Evolutionary conservation across 352 stramenopile species (phyloP), one percentile per base, ranked within the genome.

Genomic region (Globisporangium alternatum): DNA sequence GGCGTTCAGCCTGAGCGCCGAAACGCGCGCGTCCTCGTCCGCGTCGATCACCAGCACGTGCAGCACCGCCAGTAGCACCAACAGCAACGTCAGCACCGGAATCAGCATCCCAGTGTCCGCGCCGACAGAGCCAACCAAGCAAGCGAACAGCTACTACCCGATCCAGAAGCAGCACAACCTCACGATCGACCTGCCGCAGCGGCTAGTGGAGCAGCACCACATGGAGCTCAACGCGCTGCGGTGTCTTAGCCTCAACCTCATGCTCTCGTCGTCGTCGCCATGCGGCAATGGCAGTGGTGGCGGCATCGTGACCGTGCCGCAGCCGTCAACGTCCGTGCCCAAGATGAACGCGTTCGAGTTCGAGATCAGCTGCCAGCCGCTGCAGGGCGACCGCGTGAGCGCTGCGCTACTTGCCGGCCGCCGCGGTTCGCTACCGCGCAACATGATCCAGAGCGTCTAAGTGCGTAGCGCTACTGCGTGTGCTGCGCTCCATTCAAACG

Each of bases 231-330:
- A 80, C 59, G 74, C 76, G 49, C 68, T 85, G 62, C 60, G 76
- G 62, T 82, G 76, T 79, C 65, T 85, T 28, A 79, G 72, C 21
- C 72, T 85, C 62, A 85, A 85, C 65, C 52, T 81, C 33, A 85
- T 85, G 76, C 70, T 85, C n/a, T 77, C 54, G 41, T 52, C 51
- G 8, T 62, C 43, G 35, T 45, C 44, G 22, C 48, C 56, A 3
- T n/a, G 49, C n/a, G 28, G 35, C n/a, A 21, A 25, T 35, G 45
- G 55, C 53, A 35, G 47, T 35, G 28, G 41, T 15, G n/a, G n/a
- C 21, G 19, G 30, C n/a, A 58, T 64, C 9, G 41, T 56, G 49
- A 64, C 58, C 21, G 49, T 43, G 30, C 61, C 61, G 52, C 61
- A 66, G 61, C 61, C 52, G 52, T 66, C 61, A 15, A 66, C 61